These are phyloP conservation scores for Erysimum cheiri DNA, from an alignment of 441 rosid genomes.

Conservation along the genomic window DNA sequence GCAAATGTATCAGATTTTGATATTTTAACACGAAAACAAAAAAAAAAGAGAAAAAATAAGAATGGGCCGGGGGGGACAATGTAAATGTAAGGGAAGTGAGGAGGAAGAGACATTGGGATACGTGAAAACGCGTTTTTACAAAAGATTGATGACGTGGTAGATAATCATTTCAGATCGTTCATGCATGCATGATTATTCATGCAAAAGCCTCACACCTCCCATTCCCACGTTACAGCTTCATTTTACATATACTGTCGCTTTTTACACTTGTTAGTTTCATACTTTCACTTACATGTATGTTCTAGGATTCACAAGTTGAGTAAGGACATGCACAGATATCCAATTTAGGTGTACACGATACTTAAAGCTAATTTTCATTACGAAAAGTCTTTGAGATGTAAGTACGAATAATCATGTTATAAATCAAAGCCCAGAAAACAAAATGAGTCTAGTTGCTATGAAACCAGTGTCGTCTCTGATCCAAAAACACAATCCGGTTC, in stretches of 20 bases:
- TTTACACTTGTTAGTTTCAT: not conserved
- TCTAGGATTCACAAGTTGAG: not conserved
- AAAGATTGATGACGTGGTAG: not conserved
- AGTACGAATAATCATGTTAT: conserved; percentile 2
- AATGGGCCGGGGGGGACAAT: conserved; percentile 38
- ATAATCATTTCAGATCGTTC: conserved; percentile 30
- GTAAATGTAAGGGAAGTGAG: conserved; percentile 28
- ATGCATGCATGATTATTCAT: conserved; percentile 40
- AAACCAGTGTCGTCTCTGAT: not conserved
- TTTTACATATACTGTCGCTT: not conserved
- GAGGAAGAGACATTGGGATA: conserved; percentile 26
- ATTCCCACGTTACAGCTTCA: conserved; percentile 28
- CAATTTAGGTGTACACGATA: not conserved
- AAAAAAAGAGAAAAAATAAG: not conserved
- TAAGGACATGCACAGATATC: not conserved
- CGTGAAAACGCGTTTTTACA: conserved; percentile 39
- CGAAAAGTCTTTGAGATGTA: not conserved
- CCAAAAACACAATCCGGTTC: not conserved
- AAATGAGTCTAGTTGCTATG: not conserved
- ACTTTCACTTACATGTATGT: too few species aligned
- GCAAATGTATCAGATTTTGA: conserved; percentile 17
- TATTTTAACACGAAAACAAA: not conserved
- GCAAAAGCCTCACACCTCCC: conserved; percentile 30
- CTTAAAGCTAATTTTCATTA: not conserved
- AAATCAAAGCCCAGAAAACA: not conserved